phyloP scores from a whole-genome alignment of 495 filamentous ascomycete species.

The Neurospora tetrasperma region DNA sequence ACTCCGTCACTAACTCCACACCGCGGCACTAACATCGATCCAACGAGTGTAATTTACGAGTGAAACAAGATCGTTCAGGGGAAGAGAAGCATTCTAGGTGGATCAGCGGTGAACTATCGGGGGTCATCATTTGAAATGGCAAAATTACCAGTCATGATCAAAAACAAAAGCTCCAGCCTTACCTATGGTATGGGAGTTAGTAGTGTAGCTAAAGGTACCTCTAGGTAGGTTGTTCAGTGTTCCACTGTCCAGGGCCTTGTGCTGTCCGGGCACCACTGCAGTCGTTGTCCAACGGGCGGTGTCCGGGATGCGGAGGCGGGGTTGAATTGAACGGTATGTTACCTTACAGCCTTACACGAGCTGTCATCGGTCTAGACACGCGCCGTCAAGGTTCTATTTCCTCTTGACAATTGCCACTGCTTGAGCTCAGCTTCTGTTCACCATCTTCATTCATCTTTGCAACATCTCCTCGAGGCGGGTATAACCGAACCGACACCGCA shows the following conservation, averaged over 20 bases:
- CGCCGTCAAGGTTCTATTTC: neutral
- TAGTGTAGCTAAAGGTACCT: too few relatives aligned
- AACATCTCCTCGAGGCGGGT: too few relatives aligned
- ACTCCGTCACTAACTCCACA: neutral
- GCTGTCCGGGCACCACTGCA: neutral
- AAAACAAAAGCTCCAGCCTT: neutral
- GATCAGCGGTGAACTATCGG: neutral
- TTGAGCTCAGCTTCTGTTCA: neutral
- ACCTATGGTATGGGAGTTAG: neutral
- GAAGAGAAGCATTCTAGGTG: neutral
- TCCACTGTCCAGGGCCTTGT: neutral
- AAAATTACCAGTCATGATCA: neutral
- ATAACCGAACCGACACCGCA: neutral
- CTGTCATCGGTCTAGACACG: neutral
- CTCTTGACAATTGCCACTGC: neutral
- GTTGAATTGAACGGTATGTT: neutral
- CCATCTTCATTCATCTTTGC: neutral
- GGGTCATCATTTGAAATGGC: neutral
- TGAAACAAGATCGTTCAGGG: neutral
- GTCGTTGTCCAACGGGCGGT: neutral
- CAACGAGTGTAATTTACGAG: neutral
- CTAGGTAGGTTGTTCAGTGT: neutral
- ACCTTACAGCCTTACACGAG: neutral
- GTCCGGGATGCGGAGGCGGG: neutral
- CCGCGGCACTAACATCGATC: neutral